A percentile compares a stretch with the other conserved stretches of the same genome.
Conservation (phyloP, 2,329 filamentous ascomycete species). For the Trichoderma citrinoviride region DNA sequence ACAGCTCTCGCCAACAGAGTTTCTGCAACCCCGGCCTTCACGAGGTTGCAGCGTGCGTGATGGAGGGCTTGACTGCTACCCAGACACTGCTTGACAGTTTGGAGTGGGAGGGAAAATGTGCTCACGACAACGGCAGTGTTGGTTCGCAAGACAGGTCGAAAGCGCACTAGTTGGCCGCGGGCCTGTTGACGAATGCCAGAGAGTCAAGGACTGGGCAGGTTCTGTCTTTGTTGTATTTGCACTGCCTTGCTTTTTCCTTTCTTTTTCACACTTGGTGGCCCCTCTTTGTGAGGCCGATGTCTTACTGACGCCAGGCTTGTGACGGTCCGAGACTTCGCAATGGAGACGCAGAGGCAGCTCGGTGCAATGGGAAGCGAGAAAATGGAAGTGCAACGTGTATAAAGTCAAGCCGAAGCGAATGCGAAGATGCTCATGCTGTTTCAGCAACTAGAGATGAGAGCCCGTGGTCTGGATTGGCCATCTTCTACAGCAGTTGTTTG, state of each 20-base stretch:
- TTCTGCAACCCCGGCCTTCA: not conserved
- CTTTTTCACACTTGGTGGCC: not conserved
- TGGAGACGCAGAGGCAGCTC: not conserved
- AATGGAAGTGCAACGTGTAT: not conserved
- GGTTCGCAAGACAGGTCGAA: constrained; percentile 7
- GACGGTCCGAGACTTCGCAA: not conserved
- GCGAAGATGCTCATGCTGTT: not conserved
- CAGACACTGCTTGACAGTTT: too few species aligned
- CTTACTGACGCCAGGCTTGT: not conserved
- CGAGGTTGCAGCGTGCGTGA: not conserved
- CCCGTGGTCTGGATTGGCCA: not conserved
- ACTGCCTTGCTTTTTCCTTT: not conserved
- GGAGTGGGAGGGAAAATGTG: not conserved
- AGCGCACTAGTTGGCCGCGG: not conserved
- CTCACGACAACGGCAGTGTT: not conserved
- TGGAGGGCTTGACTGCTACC: not conserved
- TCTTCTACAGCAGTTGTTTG: not conserved
- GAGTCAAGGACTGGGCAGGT: not conserved
- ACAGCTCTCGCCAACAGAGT: not conserved
- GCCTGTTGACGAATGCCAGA: not conserved
- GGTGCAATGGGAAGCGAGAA: not conserved
- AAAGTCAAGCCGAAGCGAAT: not conserved
- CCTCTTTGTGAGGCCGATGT: not conserved
- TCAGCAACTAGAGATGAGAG: not conserved
- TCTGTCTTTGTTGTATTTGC: not conserved